Evolutionary conservation across 768 basidiomycete genomes (phyloP), one percentile per base, ranked within the genome.

Genomic region (Lentinula raphanica): DNA sequence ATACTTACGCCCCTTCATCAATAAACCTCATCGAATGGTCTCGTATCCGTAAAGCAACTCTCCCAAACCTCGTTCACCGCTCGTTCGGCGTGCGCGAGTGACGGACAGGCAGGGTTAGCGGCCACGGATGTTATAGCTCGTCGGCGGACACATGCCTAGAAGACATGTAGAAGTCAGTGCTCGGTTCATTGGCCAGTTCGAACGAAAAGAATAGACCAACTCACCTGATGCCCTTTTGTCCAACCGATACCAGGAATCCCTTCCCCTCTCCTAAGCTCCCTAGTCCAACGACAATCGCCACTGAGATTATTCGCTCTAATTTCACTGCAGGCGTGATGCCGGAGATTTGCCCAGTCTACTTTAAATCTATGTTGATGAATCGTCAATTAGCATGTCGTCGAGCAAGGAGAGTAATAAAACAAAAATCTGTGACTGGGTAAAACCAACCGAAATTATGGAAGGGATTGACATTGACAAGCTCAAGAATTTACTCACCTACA

Each of bases 241-340:
- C 42, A 44, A 8, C 42, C 42, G 9, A 23, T 21, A 19, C 42
- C 42, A 72, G 97, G 93, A 3, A 83, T 74, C 59, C 87, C 76
- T 67, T 88, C 81, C 4, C 92, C 90, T 29, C 94, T 79, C 39
- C 82, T 75, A 23, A 96, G 68, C 71, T 98, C 95, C 60, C 94
- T 82, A 32, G 81, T 80, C 76, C 84, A 96, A 54, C 84, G 80
- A 72, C 97, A 99, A 71, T 98, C 96, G 7, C 96, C 95, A 62
- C 92, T 92, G 50, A 98, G 71, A 69, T 85, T 96, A 61, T 94
- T 96, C 0, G 97, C 95, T 44, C 97, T 87, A 68, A 99, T 97
- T 96, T 98, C 96, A 66, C 90, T 94, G 70, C 97, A 99, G 2
- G 96, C 97, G 68, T 97, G 94, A 75, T 97, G 94, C 58, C 93